Conservation (phyloP, 495 filamentous ascomycete species). For the Physcia stellaris region DNA sequence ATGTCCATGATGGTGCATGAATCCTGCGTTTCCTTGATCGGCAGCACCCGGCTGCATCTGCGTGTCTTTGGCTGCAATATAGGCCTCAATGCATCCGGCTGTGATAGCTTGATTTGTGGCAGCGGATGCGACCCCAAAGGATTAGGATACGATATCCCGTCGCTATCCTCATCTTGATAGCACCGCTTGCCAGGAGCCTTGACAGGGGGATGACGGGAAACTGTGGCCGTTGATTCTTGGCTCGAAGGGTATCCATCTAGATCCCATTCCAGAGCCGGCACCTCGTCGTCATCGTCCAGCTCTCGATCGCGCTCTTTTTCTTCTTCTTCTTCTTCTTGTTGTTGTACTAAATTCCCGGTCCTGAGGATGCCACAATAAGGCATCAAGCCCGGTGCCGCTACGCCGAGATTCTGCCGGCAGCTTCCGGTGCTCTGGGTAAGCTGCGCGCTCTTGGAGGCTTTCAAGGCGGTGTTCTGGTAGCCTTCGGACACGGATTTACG, state of each 20-base stretch:
- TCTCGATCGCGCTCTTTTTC: no score
- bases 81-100: no score
- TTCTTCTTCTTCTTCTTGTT: slow-evolving; percentile 11
- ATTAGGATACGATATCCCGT: no score
- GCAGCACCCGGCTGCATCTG: no score
- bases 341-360: slow-evolving; percentile 31
- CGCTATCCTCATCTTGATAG: no score
- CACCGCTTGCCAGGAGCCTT: no score
- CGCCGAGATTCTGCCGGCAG: slow-evolving; percentile 4
- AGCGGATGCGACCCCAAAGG: no score
- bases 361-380: slow-evolving; percentile 69
- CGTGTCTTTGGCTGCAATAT: no score
- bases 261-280: slow-evolving; percentile 29
- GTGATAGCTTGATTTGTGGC: no score
- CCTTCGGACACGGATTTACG: slow-evolving; percentile 85
- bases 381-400: slow-evolving; percentile 24
- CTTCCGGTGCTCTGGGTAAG: not conserved
- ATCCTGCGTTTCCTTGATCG: not conserved
- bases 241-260: slow-evolving; percentile 22
- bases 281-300: no score
- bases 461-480: slow-evolving; percentile 62
- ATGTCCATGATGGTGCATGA: slow-evolving; percentile 4
- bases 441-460: slow-evolving; percentile 20
- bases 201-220: not conserved
- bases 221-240: slow-evolving; percentile 26